Base-by-base conservation (phyloP, 371 early-diverging fungal genomes). In the Blakeslea trispora region DNA sequence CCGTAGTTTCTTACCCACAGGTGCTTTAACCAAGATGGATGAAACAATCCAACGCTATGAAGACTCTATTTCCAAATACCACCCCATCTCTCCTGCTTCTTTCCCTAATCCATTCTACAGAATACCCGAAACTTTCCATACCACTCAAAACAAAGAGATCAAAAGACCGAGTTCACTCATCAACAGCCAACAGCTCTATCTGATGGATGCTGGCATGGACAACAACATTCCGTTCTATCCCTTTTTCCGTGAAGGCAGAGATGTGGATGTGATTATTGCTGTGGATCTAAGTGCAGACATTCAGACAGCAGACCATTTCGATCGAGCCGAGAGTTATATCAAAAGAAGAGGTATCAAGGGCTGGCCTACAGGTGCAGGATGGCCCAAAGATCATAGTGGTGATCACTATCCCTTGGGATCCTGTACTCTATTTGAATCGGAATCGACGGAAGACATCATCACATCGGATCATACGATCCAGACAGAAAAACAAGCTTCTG, bases 201-300 rank as follows among this genome's bases (percentile, higher is more conserved):
- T 88, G 31, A 84, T 86, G 72, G 91, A 91, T 63, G 88, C 88
- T 18, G 91, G 89, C 1, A 76, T 85, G 77, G 84, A 87, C 46
- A 91, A 89, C 64, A 89, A 91, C 51, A 66, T 88, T 21, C 89
- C 91, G 0, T 74, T 91, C 31, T 87, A 89, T 40, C 86, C 90
- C 28, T 57, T 91, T 13, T 60, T 86, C 14, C 72, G 88, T 9
- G 72, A 81, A 6, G 87, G 81, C 6, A 77, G 91, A 2, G 55
- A 77, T 21, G 81, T 89, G 0, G 91, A 91, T 61, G 68, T 87
- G 31, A 75, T 88, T 6, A 50, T 91, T 13, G 82, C 84, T 1
- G 68, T 91, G 17, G 91, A 91, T 61, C 54, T 81, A 23, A 81
- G 81, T 57, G 87, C 85, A 5, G 85, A 86, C 49, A 87, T 87